Conservation (phyloP, 202 grass and related monocot species). For the Schoenoplectus triqueter region DNA sequence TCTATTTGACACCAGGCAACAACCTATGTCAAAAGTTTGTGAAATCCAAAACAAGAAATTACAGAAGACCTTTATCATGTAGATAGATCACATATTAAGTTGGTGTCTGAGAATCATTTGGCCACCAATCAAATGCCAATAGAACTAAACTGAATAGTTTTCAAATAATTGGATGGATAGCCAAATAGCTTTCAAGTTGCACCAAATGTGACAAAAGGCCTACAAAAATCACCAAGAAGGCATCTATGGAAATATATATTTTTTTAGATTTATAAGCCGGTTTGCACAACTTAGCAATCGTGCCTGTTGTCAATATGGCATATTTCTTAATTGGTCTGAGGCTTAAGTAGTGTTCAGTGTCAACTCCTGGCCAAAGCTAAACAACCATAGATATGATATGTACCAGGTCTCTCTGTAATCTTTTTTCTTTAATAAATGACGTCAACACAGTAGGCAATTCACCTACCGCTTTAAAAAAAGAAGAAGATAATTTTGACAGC, state of each 20-base stretch:
- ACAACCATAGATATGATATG: not conserved
- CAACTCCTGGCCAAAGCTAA: not conserved
- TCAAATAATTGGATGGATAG: not conserved
- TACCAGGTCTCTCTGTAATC: not conserved
- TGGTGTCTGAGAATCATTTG: not conserved
- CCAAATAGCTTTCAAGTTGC: constrained; percentile 18
- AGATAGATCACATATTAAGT: not conserved
- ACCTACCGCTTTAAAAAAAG: no score
- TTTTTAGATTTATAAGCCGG: not conserved
- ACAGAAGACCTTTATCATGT: not conserved
- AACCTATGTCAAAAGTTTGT: not conserved
- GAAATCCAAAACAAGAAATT: not conserved
- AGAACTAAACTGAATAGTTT: not conserved
- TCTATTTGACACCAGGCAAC: not conserved
- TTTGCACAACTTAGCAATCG: not conserved
- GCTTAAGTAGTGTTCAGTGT: not conserved
- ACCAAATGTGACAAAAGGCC: constrained; percentile 10
- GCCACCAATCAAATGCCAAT: not conserved
- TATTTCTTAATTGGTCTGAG: not conserved
- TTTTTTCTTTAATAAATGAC: no score
- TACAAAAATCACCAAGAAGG: not conserved
- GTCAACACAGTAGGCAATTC: no score
- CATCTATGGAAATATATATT: not conserved
- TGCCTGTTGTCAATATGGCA: not conserved
- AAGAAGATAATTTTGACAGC: not conserved